Evolutionary conservation across 2,329 filamentous ascomycete species (phyloP).

Genomic region (Cladosporium oxysporum): DNA sequence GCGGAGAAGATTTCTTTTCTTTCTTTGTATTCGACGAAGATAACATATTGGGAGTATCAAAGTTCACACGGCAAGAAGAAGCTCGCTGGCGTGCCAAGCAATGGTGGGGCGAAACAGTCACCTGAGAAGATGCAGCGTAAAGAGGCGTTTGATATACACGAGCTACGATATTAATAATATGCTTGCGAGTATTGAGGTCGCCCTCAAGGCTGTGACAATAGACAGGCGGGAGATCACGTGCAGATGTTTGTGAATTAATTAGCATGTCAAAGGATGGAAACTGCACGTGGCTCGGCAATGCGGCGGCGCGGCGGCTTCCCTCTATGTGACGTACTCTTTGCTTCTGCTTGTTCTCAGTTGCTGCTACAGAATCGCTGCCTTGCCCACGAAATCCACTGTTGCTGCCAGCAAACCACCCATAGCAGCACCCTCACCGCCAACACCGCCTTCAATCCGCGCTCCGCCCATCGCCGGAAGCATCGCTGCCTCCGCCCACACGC

Average conservation of each 20-base stretch:
- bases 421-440: not conserved
- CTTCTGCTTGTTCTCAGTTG: constrained; percentile 5
- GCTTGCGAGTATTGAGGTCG: not conserved
- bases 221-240: not conserved
- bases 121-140: not conserved
- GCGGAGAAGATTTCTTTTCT: not conserved
- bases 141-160: not conserved
- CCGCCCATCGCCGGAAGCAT: not conserved
- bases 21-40: not conserved
- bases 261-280: not conserved
- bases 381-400: not conserved
- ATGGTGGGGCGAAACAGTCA: constrained; percentile 4
- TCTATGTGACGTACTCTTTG: constrained; percentile 13
- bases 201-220: not conserved
- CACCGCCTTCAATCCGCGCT: not conserved
- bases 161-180: not conserved
- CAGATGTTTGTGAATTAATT: not conserved
- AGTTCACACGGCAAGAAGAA: constrained; percentile 9
- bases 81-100: constrained; percentile 9
- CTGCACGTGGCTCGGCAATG: constrained; percentile 13
- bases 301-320: constrained; percentile 9
- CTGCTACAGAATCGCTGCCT: constrained; percentile 7
- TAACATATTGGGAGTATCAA: not conserved
- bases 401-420: not conserved
- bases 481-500: not conserved